These are phyloP conservation scores for Amaranthus palmeri DNA, from an alignment of 148 eudicot species.

Conservation along the genomic window DNA sequence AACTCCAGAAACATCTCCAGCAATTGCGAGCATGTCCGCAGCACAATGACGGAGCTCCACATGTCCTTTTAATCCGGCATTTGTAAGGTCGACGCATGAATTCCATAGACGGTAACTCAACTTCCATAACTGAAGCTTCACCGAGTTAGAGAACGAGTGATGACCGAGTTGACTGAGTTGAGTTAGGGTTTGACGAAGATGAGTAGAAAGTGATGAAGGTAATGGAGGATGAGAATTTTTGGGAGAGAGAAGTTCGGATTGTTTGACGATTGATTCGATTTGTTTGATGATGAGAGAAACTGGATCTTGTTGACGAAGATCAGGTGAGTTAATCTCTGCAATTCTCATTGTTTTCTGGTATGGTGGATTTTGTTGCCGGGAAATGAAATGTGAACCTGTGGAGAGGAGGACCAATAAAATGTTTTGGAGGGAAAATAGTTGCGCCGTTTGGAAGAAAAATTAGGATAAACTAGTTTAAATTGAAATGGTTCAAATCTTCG, in stretches of 20 bases:
- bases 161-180: slow-evolving; percentile 41
- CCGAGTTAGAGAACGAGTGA: slow-evolving; percentile 50
- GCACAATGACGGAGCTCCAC: slow-evolving; percentile 67
- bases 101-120: slow-evolving; percentile 92
- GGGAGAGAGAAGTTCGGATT: slow-evolving; percentile 48
- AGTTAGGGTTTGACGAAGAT: slow-evolving; percentile 39
- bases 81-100: slow-evolving; percentile 68
- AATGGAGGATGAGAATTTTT: slow-evolving; percentile 17
- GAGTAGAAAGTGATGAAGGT: slow-evolving; percentile 40
- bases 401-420: background rate
- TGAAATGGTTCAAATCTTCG: too few species aligned
- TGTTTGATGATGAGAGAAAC: slow-evolving; percentile 32
- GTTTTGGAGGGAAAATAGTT: slow-evolving; percentile 29
- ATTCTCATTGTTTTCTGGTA: slow-evolving; percentile 42
- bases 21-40: slow-evolving; percentile 57
- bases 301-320: slow-evolving; percentile 41
- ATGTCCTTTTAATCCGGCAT: slow-evolving; percentile 43
- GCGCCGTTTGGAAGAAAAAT: background rate
- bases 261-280: slow-evolving; percentile 47
- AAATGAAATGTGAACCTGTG: background rate
- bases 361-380: background rate
- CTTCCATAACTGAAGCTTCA: slow-evolving; percentile 77
- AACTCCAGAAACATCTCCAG: slow-evolving; percentile 56
- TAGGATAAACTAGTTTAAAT: too few species aligned
- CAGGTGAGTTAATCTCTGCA: slow-evolving; percentile 72